Conservation (phyloP, 2,329 filamentous ascomycete species). For the Westerdykella ornata region DNA sequence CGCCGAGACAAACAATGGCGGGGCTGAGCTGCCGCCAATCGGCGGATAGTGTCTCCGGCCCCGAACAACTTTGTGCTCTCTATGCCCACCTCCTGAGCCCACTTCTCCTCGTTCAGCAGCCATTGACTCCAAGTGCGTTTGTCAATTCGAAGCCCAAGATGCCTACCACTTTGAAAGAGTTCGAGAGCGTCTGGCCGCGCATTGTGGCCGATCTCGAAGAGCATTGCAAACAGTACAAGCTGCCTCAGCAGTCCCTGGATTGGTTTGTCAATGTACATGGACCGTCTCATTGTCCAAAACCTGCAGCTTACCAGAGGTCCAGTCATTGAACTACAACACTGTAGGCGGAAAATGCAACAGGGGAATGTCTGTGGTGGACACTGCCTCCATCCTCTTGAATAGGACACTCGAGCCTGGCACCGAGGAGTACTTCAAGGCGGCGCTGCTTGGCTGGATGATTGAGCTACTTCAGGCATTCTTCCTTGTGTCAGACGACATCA, state of each 20-base stretch:
- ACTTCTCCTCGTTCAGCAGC: slow-evolving; percentile 7
- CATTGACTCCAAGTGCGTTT: neutral
- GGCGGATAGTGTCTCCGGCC: slow-evolving; percentile 14
- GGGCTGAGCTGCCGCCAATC: slow-evolving; percentile 1
- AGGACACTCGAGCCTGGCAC: slow-evolving; percentile 61
- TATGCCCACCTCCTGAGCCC: slow-evolving; percentile 13
- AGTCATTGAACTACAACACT: slow-evolving; percentile 81
- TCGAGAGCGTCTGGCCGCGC: slow-evolving; percentile 83
- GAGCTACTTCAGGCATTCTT: slow-evolving; percentile 99
- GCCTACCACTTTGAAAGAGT: slow-evolving; percentile 73
- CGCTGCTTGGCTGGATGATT: slow-evolving; percentile 91
- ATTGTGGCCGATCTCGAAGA: slow-evolving; percentile 75
- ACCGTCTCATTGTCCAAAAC: too few species aligned
- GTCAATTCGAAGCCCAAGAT: slow-evolving; percentile 39
- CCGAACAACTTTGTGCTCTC: slow-evolving; percentile 10
- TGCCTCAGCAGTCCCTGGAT: slow-evolving; percentile 70
- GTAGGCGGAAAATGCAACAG: slow-evolving; percentile 97
- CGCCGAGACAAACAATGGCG: neutral
- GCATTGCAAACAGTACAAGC: slow-evolving; percentile 72
- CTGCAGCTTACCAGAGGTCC: slow-evolving; percentile 13
- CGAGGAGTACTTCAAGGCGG: slow-evolving; percentile 75
- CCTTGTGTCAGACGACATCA: slow-evolving; percentile 96
- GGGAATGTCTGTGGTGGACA: slow-evolving; percentile 95
- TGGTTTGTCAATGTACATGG: slow-evolving; percentile 73
- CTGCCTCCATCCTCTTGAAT: slow-evolving; percentile 69